Evolutionary conservation across 768 basidiomycete genomes (phyloP).

Genomic region (Phylloporus arenicola): DNA sequence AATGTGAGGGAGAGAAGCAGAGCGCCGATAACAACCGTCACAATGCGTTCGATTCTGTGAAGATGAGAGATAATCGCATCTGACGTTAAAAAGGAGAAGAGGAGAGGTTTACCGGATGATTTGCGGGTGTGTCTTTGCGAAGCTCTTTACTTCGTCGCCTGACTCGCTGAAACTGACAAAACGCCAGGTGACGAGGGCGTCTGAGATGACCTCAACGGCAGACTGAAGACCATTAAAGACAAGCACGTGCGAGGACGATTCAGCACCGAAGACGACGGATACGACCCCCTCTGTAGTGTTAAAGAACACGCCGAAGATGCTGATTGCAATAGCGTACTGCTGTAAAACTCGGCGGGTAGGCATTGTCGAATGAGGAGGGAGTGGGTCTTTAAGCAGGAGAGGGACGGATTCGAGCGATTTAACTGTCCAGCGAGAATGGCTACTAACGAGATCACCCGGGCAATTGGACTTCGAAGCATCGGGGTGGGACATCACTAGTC

Average conservation of each 20-base stretch:
- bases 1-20: constrained; percentile 36
- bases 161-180: constrained; percentile 32
- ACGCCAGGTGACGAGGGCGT: constrained; percentile 41
- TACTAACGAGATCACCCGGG: background rate
- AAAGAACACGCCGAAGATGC: constrained; percentile 37
- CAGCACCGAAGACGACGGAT: constrained; percentile 41
- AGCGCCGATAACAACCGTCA: constrained; percentile 32
- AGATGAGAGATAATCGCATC: background rate
- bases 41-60: constrained; percentile 34
- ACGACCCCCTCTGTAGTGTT: constrained; percentile 39
- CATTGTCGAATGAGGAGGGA: constrained; percentile 7
- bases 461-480: too few relatives aligned
- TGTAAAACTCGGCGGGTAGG: constrained; percentile 16
- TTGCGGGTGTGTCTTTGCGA: background rate
- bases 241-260: constrained; percentile 40
- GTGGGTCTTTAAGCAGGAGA: background rate
- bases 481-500: too few relatives aligned
- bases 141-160: constrained; percentile 26
- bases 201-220: constrained; percentile 42
- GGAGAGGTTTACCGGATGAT: constrained; percentile 11
- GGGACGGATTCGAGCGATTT: background rate
- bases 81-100: background rate
- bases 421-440: background rate
- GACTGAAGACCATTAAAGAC: constrained; percentile 48
- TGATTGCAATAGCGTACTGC: constrained; percentile 39